Conservation (phyloP, 345 rosid genomes). For the Lepidium didymum region DNA sequence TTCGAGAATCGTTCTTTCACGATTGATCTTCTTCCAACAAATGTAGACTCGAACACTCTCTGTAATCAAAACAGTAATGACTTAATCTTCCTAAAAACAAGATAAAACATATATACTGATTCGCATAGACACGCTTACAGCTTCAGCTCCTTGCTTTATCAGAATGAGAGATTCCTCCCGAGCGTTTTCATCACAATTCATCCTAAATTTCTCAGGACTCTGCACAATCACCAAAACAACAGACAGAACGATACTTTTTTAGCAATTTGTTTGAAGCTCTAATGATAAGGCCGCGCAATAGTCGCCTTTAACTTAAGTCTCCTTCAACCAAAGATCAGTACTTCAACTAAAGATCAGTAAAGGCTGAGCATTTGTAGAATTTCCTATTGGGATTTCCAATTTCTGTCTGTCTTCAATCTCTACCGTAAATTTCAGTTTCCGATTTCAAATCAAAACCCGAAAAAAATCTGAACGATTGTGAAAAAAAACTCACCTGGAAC, state of each 20-base stretch:
- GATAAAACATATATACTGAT: not conserved
- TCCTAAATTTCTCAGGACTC: slow-evolving; percentile 4
- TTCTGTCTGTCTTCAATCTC: too few species aligned
- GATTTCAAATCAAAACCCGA: too few species aligned
- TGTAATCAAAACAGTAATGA: slow-evolving; percentile 21
- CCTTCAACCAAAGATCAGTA: not conserved
- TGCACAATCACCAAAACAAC: slow-evolving; percentile 4
- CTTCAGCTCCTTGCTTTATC: slow-evolving; percentile 82
- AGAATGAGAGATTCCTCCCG: slow-evolving; percentile 35
- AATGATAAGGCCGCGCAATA: not conserved
- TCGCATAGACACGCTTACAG: slow-evolving; percentile 34
- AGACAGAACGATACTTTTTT: not conserved
- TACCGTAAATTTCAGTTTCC: too few species aligned
- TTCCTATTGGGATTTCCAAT: too few species aligned
- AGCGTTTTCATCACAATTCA: slow-evolving; percentile 27
- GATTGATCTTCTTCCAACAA: slow-evolving; percentile 65
- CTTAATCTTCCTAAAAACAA: not conserved
- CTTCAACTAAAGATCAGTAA: too few species aligned
- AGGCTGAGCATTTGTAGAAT: too few species aligned
- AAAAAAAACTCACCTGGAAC: too few species aligned
- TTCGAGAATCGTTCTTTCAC: slow-evolving; percentile 92
- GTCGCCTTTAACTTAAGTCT: too few species aligned
- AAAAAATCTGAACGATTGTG: too few species aligned
- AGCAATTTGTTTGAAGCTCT: not conserved
- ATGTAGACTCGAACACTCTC: slow-evolving; percentile 77